Conservation (phyloP, 2,329 filamentous ascomycete species). For the Ophiosphaerella narmari region DNA sequence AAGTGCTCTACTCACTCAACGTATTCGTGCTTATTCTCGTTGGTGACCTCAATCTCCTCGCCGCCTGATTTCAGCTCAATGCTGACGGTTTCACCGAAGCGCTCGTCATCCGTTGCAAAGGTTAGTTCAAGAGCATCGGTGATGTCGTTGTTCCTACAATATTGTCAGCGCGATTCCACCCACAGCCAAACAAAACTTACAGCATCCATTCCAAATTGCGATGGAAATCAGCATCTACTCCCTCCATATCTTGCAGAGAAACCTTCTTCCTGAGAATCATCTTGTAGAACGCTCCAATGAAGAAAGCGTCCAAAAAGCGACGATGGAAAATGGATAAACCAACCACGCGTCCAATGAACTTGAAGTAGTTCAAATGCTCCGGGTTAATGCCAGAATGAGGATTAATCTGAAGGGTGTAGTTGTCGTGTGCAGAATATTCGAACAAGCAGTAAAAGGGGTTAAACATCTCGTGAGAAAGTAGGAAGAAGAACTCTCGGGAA, state of each 20-base stretch:
- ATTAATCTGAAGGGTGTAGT: slow-evolving; percentile 99
- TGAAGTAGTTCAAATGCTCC: slow-evolving; percentile 99
- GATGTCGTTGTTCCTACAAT: slow-evolving; percentile 82
- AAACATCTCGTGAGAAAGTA: slow-evolving; percentile 99
- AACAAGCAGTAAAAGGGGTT: slow-evolving; percentile 99
- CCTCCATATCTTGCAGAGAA: slow-evolving; percentile 93
- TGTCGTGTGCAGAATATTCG: slow-evolving; percentile 99
- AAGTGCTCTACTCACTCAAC: slow-evolving; percentile 69
- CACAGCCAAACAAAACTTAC: slow-evolving; percentile 45
- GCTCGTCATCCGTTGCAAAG: slow-evolving; percentile 95
- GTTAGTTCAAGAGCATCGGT: slow-evolving; percentile 92
- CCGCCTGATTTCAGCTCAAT: slow-evolving; percentile 92
- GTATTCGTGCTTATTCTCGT: slow-evolving; percentile 99
- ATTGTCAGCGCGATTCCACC: slow-evolving; percentile 5
- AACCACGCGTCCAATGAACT: slow-evolving; percentile 97
- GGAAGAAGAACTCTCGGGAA: slow-evolving; percentile 97
- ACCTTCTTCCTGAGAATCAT: slow-evolving; percentile 98
- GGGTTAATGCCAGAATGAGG: slow-evolving; percentile 99
- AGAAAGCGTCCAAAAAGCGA: slow-evolving; percentile 96
- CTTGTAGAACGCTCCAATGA: slow-evolving; percentile 98
- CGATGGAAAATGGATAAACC: slow-evolving; percentile 97
- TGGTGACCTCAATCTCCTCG: slow-evolving; percentile 91
- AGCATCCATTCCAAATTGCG: slow-evolving; percentile 96
- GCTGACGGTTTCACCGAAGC: slow-evolving; percentile 91
- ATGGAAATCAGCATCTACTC: slow-evolving; percentile 97